Conservation (phyloP, 139 green algal genomes). For the Tetraselmis striata region DNA sequence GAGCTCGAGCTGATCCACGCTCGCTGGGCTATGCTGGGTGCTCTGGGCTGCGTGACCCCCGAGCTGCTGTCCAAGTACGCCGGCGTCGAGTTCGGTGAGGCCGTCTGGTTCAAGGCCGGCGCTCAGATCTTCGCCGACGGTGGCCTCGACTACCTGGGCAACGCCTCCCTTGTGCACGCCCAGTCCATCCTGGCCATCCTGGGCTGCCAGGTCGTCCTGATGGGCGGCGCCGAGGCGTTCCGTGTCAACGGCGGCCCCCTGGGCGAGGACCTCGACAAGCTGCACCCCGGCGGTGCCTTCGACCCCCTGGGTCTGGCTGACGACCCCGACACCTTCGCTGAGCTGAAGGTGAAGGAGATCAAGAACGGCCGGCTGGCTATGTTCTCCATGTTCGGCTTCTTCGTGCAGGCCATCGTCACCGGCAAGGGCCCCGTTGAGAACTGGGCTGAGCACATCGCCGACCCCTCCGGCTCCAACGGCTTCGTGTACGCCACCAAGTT, state of each 20-base stretch:
- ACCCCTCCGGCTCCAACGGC: constrained; percentile 68
- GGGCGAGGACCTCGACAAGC: constrained; percentile 48
- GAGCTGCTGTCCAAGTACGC: constrained; percentile 33
- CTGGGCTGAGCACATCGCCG: constrained; percentile 65
- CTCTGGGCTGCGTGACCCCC: constrained; percentile 34
- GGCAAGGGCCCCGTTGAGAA: constrained; percentile 71
- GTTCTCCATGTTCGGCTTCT: constrained; percentile 59
- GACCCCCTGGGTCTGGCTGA: constrained; percentile 94
- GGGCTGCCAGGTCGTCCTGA: constrained; percentile 65
- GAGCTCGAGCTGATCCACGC: constrained; percentile 79
- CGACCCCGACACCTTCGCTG: constrained; percentile 76
- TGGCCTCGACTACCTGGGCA: constrained; percentile 92
- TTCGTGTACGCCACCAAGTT: constrained; percentile 72
- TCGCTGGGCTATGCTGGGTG: constrained; percentile 79
- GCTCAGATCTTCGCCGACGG: constrained; percentile 80
- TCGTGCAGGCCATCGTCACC: constrained; percentile 47
- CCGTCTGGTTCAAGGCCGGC: constrained; percentile 94
- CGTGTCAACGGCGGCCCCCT: constrained; percentile 38
- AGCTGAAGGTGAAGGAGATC: constrained; percentile 69
- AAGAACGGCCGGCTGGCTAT: constrained; percentile 71
- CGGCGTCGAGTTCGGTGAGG: constrained; percentile 60
- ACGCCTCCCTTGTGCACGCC: constrained; percentile 87
- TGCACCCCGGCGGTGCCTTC: constrained; percentile 69
- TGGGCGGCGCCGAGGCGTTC: constrained; percentile 48
- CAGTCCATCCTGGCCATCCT: constrained; percentile 91